Evolutionary conservation across 306 rosid species (phyloP).

Genomic region (Casuarina cunninghamiana): DNA sequence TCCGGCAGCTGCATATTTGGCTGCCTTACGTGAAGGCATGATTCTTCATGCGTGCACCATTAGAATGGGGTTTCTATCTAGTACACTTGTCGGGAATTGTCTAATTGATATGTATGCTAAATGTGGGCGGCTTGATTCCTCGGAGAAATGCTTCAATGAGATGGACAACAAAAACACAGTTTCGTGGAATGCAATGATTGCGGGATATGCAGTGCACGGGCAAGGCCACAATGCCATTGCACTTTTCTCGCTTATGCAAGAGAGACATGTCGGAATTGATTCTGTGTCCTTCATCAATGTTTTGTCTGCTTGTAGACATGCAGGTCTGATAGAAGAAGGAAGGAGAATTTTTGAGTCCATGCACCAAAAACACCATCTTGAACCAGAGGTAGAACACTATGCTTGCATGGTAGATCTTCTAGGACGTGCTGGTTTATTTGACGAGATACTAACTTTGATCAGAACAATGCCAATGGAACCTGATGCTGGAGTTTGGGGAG

Average conservation of each 20-base stretch:
- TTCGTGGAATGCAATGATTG: slow-evolving; percentile 74
- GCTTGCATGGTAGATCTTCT: slow-evolving; percentile 82
- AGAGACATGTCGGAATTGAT: slow-evolving; percentile 45
- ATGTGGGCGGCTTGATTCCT: slow-evolving; percentile 57
- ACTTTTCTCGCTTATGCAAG: slow-evolving; percentile 60
- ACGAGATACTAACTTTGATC: slow-evolving; percentile 49
- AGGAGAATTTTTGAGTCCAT: slow-evolving; percentile 48
- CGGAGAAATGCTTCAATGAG: slow-evolving; percentile 66
- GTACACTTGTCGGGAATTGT: slow-evolving; percentile 48
- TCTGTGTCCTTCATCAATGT: slow-evolving; percentile 56
- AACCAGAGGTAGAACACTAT: slow-evolving; percentile 64
- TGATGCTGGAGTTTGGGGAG: slow-evolving; percentile 75
- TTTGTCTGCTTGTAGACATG: slow-evolving; percentile 75
- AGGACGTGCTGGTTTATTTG: slow-evolving; percentile 60
- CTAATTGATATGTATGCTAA: slow-evolving; percentile 68
- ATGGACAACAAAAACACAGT: slow-evolving; percentile 53
- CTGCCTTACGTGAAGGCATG: slow-evolving; percentile 53
- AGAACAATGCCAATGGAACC: slow-evolving; percentile 54
- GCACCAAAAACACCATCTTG: slow-evolving; percentile 44
- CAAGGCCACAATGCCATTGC: slow-evolving; percentile 49
- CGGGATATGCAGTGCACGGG: slow-evolving; percentile 68
- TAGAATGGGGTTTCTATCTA: slow-evolving; percentile 57
- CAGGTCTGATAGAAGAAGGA: slow-evolving; percentile 62
- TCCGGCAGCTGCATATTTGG: slow-evolving; percentile 58
- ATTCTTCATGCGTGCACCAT: slow-evolving; percentile 60